phyloP scores from a whole-genome alignment of 306 rosid species.

The Oemleria cerasiformis region DNA sequence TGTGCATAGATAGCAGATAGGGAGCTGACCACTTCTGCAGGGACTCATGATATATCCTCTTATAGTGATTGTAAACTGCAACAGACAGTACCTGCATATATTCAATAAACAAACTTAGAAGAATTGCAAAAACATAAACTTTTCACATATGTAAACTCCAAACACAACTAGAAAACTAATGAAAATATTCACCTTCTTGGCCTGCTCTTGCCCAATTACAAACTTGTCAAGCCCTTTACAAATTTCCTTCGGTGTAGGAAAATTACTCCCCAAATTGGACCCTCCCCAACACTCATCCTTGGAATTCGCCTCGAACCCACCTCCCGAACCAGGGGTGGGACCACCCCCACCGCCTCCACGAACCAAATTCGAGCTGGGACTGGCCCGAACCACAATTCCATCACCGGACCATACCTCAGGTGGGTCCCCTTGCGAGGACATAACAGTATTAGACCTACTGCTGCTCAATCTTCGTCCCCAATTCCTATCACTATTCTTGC shows the following conservation, averaged over 20 bases:
- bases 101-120: slow-evolving; percentile 13
- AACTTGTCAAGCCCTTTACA: slow-evolving; percentile 86
- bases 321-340: slow-evolving; percentile 47
- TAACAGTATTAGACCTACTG: slow-evolving; percentile 15
- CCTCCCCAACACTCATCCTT: slow-evolving; percentile 90
- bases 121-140: neutral
- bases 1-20: neutral
- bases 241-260: slow-evolving; percentile 96
- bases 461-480: slow-evolving; percentile 28
- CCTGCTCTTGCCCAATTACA: slow-evolving; percentile 94
- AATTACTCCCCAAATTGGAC: slow-evolving; percentile 64
- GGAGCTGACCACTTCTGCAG: slow-evolving; percentile 57
- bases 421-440: slow-evolving; percentile 68
- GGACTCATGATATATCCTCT: slow-evolving; percentile 72
- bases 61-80: slow-evolving; percentile 96
- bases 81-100: slow-evolving; percentile 78
- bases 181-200: slow-evolving; percentile 66
- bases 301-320: slow-evolving; percentile 49
- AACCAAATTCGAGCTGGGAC: slow-evolving; percentile 45
- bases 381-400: slow-evolving; percentile 65
- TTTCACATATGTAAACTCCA: neutral
- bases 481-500: slow-evolving; percentile 18
- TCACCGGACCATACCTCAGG: slow-evolving; percentile 95
- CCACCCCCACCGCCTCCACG: slow-evolving; percentile 50
- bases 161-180: neutral